Conservation (phyloP, 139 green algal genomes). For the Picochlorum sp. region DNA sequence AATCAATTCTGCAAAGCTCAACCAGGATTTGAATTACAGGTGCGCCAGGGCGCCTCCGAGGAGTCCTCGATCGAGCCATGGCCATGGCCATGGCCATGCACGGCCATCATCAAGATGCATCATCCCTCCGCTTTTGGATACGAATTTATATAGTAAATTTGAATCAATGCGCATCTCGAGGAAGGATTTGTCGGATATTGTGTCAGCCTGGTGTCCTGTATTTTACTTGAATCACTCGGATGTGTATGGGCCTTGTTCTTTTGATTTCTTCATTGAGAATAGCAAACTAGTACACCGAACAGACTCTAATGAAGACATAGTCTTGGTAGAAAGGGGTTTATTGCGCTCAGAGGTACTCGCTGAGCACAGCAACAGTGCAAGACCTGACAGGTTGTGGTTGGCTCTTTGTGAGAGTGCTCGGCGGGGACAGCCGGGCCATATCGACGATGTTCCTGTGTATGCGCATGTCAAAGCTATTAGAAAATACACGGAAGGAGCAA, state of each 20-base stretch:
- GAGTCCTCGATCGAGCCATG: too few relatives aligned
- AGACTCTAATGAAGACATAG: background rate
- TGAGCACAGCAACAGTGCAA: slow-evolving; percentile 1
- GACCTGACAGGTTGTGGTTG: slow-evolving; percentile 6
- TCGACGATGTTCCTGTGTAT: slow-evolving; percentile 39
- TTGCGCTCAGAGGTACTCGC: slow-evolving; percentile 7
- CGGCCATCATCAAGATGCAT: too few relatives aligned
- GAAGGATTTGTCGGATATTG: background rate
- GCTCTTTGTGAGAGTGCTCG: slow-evolving; percentile 16
- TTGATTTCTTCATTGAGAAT: slow-evolving; percentile 32
- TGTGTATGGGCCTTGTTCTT: slow-evolving; percentile 27
- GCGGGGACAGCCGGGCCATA: slow-evolving; percentile 9
- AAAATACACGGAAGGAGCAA: too few relatives aligned
- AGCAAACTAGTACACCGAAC: slow-evolving; percentile 5
- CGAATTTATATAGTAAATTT: too few relatives aligned
- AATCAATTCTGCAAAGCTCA: too few relatives aligned
- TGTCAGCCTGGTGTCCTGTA: background rate
- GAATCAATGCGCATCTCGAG: too few relatives aligned
- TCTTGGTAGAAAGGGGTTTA: slow-evolving; percentile 10
- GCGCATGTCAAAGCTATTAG: slow-evolving; percentile 26
- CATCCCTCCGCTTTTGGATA: too few relatives aligned
- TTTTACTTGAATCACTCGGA: slow-evolving; percentile 25
- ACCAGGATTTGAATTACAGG: too few relatives aligned
- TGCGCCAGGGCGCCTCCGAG: too few relatives aligned
- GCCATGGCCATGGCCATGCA: too few relatives aligned